These are phyloP conservation scores for Mortierella sp. DNA, from an alignment of 371 early-diverging fungal species.

Conservation along the genomic window DNA sequence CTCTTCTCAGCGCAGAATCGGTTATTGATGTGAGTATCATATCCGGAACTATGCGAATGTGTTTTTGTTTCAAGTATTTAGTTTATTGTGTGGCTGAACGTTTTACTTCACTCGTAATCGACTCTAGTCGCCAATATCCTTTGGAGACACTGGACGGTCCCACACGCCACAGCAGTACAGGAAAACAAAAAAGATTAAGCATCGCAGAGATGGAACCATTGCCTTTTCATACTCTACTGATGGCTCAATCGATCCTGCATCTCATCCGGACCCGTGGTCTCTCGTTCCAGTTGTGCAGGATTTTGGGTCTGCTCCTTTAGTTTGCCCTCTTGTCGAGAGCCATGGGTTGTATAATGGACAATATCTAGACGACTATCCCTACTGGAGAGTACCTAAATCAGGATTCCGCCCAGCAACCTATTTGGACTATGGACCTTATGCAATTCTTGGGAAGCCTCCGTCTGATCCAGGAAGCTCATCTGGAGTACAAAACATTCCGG, in stretches of 20 bases:
- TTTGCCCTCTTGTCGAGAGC: conserved; percentile 22
- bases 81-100: background rate
- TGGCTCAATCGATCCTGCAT: conserved; percentile 52
- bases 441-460: conserved; percentile 53
- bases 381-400: conserved; percentile 37
- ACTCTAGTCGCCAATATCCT: conserved; percentile 39
- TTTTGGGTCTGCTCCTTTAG: conserved; percentile 39
- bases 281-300: conserved; percentile 38
- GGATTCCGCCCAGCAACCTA: conserved; percentile 58
- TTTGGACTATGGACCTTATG: conserved; percentile 69
- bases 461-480: conserved; percentile 13
- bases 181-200: conserved; percentile 51
- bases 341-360: conserved; percentile 28
- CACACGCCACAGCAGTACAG: conserved; percentile 55
- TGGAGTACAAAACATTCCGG: conserved; percentile 63
- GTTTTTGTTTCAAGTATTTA: background rate
- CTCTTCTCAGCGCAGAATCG: conserved; percentile 60
- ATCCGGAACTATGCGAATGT: background rate
- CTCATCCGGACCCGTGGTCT: conserved; percentile 57
- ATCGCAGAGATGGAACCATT: conserved; percentile 52
- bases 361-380: conserved; percentile 59
- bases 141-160: conserved; percentile 29
- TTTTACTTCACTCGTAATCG: background rate
- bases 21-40: conserved; percentile 60
- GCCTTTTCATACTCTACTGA: conserved; percentile 50